A percentile compares a stretch with the other conserved stretches of the same genome.
phyloP scores from a whole-genome alignment of 441 rosid genomes.

The Erodium texanum region DNA sequence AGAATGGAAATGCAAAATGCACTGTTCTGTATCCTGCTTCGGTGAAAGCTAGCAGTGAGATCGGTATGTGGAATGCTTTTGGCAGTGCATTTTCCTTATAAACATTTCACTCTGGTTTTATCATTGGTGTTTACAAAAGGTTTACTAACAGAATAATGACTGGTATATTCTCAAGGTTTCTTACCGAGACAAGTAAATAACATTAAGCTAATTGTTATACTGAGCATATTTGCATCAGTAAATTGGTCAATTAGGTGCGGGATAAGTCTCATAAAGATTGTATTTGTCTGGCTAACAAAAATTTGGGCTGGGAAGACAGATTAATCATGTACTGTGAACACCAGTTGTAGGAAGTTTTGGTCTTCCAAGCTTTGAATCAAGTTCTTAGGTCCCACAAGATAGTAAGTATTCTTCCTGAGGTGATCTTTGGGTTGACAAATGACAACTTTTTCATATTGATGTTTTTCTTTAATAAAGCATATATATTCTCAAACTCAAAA shows the following conservation, averaged over 20 bases:
- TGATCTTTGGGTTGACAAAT: not conserved
- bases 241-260: not conserved
- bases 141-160: not conserved
- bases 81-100: not conserved
- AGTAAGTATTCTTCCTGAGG: not conserved
- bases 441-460: not conserved
- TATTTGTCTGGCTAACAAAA: not conserved
- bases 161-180: not conserved
- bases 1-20: constrained; percentile 41
- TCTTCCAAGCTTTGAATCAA: not conserved
- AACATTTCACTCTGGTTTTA: not conserved
- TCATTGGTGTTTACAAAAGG: not conserved
- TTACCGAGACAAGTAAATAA: not conserved
- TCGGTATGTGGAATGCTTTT: constrained; percentile 39
- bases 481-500: constrained; percentile 1
- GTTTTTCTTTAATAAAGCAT: not conserved
- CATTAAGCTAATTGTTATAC: not conserved
- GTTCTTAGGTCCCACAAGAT: not conserved
- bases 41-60: constrained; percentile 70
- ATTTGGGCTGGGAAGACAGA: no score
- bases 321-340: not conserved
- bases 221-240: not conserved
- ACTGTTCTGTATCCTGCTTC: constrained; percentile 94
- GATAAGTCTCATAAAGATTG: not conserved
- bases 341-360: not conserved